Evolutionary conservation across 192 early-diverging fungal species (phyloP), one percentile per base, ranked within the genome.

Genomic region (Oehlia diaphana): DNA sequence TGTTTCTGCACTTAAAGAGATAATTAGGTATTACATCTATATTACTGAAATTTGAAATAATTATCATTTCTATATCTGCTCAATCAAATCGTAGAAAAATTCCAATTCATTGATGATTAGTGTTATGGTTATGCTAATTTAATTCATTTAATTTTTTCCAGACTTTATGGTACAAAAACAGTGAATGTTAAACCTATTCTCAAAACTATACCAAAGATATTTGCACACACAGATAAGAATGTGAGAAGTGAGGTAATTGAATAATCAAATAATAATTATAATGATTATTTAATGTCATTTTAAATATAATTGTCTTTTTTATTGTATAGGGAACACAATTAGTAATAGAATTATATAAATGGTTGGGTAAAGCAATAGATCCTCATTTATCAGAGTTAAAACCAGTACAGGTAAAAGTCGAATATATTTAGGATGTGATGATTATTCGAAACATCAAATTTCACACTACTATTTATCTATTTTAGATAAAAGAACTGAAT

Each of bases 191-290:
- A 97, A 79, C 93, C 92, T 4, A 85, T 99, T 39, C 70, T 98
- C 39, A 98, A 98, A 82, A 86, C 88, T 12, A 82, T 99, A 37
- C 87, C 94, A 37, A 95, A 96, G 81, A 86, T 98, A 37, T 99
- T 99, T 87, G 93, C 93, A 50, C 97, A 99, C 81, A 92, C 92
- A 39, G 98, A 99, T 81, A 97, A 96, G 72, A 91, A 87, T 67
- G 97, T 99, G 16, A 89, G 98, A 64, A 88, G 88, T 16, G 98
- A 99, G 88, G 94, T 95, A 84, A 88, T 84, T 70, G 74, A 73
- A 21, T 77, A 72, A 16, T 73, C 3, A n/a, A 49, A 5, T 31
- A 16, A 16, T 33, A 28, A 12, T 31, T 58, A 19, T 44, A 4
- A 23, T 14, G 14, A 35, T 61, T 28, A 21, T 53, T 28, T 58